Evolutionary conservation across 2,329 filamentous ascomycete genomes (phyloP), one percentile per base, ranked within the genome.

Genomic region (Aspergillus candidus): DNA sequence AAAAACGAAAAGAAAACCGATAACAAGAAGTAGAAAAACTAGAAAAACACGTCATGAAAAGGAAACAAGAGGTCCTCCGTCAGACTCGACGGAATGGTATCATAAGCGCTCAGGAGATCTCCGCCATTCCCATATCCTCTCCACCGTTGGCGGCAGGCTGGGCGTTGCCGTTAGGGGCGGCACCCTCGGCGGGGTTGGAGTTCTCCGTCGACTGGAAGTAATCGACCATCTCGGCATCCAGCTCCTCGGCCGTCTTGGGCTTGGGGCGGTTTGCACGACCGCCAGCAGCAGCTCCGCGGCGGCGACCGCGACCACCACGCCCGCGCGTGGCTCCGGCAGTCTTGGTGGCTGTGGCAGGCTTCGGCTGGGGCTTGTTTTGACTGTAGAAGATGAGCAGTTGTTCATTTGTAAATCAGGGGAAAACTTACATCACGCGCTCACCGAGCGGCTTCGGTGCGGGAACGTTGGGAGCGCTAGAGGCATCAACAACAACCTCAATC

Each of bases 221-320:
- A 68, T 97, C 93, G 14, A 82, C 83, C 93, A 98, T 98, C 68
- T 98, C 93, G 4, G 88, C 89, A 66, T 98, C 93, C 18, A 98
- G 82, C 72, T 98, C 90, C 65, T 95, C 91, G 1, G 85, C 82
- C 0, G 89, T 94, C 86, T 97, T 97, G 73, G 76, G 71, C 70
- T 81, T 94, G 75, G 60, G 82, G 72, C 55, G 84, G 76, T 58
- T 84, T 53, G 77, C 73, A 60, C 73, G 84, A 55, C 82, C 82
- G 41, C 69, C 73, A 50, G 74, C 73, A 45, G 76, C 73, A 47
- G 71, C 72, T 35, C 69, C 73, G 50, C 44, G 27, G 22, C 71
- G 73, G 43, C 72, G 73, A 38, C 70, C 56, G 42, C 72, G 73
- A 38, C 70, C 56, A 57, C 68, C 54, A 55, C 65, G 53, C 47